These are phyloP conservation scores for Candida albicans DNA, from an alignment of 1,139 yeast genomes.

Conservation along the genomic window DNA sequence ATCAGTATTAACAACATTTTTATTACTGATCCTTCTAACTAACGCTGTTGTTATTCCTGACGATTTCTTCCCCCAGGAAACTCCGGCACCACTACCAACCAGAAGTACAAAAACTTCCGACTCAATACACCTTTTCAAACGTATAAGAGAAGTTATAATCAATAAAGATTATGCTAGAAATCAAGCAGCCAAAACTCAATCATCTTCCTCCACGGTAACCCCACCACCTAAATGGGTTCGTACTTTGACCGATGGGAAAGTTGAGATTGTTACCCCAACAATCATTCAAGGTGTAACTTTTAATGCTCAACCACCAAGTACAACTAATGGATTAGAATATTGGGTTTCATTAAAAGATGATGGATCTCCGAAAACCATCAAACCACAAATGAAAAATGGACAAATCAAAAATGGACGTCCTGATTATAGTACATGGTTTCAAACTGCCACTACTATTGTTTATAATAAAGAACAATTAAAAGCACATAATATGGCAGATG, in stretches of 20 bases:
- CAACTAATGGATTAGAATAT: constrained; percentile 69
- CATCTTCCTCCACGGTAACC: constrained; percentile 14
- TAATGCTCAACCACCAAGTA: constrained; percentile 66
- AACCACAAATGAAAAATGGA: constrained; percentile 74
- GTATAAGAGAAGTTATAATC: constrained; percentile 38
- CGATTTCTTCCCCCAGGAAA: constrained; percentile 12
- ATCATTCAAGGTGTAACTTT: constrained; percentile 82
- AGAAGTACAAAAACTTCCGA: constrained; percentile 3
- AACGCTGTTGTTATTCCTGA: constrained; percentile 14
- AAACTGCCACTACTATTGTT: constrained; percentile 61
- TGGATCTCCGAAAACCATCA: constrained; percentile 79
- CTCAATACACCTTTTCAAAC: constrained; percentile 22
- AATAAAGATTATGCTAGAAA: constrained; percentile 42
- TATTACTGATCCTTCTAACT: constrained; percentile 8
- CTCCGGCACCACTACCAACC: constrained; percentile 12
- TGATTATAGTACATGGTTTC: constrained; percentile 74
- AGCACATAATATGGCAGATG: constrained; percentile 70
- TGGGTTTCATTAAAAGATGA: constrained; percentile 79
- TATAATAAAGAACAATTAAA: constrained; percentile 59
- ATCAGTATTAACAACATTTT: constrained; percentile 8
- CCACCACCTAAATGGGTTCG: constrained; percentile 69
- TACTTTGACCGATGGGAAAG: constrained; percentile 56
- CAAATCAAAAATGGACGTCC: constrained; percentile 65
- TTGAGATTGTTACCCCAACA: constrained; percentile 75
- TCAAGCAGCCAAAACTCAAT: constrained; percentile 17